These are phyloP conservation scores for Aureobasidium vineae DNA, from an alignment of 2,329 filamentous ascomycete species.

Conservation along the genomic window DNA sequence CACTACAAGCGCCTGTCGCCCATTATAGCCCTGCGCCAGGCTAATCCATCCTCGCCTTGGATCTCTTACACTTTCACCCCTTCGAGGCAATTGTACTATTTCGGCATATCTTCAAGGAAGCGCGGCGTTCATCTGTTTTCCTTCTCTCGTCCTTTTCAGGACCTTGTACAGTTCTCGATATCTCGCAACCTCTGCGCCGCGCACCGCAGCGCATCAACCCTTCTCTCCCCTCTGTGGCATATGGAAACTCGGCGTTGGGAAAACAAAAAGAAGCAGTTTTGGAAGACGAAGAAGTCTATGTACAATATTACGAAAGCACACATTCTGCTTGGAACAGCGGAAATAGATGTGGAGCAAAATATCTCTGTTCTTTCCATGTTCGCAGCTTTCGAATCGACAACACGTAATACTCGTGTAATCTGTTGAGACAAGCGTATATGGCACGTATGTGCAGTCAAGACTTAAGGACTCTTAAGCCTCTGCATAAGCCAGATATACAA, in stretches of 20 bases:
- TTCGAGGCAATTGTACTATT: slow-evolving; percentile 14
- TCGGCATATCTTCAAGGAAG: slow-evolving; percentile 23
- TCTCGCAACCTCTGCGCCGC: background rate
- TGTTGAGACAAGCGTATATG: background rate
- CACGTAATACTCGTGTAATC: background rate
- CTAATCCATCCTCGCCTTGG: background rate
- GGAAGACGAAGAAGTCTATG: background rate
- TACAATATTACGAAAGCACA: slow-evolving; percentile 17
- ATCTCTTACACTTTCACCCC: slow-evolving; percentile 1
- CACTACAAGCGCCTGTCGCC: background rate
- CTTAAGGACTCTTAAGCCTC: background rate
- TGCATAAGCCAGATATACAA: background rate
- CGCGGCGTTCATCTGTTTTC: slow-evolving; percentile 12
- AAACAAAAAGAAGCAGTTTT: slow-evolving; percentile 10
- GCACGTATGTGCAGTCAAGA: background rate
- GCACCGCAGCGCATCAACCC: background rate
- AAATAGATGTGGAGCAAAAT: background rate
- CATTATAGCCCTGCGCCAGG: slow-evolving; percentile 5
- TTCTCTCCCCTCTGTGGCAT: slow-evolving; percentile 14
- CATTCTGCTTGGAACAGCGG: background rate
- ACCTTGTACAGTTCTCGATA: slow-evolving; percentile 7
- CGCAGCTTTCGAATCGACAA: background rate
- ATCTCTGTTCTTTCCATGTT: background rate
- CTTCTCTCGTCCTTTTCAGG: background rate
- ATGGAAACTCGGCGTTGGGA: slow-evolving; percentile 7